These are phyloP conservation scores for Micractinium sp. DNA, from an alignment of 139 green algal genomes.

Conservation along the genomic window DNA sequence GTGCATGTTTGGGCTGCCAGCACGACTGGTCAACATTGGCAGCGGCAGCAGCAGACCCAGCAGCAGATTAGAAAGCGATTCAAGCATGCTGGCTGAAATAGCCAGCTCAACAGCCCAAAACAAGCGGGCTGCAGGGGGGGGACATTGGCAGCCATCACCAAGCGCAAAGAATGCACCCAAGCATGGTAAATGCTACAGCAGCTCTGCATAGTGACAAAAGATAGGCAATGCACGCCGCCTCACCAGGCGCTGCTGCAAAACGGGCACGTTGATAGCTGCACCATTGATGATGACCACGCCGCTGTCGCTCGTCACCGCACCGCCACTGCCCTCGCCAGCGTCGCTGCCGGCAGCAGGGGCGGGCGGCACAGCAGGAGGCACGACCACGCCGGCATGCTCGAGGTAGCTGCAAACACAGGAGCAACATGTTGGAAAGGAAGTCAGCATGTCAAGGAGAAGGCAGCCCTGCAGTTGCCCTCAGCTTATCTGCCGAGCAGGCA, in stretches of 20 bases:
- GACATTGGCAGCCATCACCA: neutral
- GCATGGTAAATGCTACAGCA: neutral
- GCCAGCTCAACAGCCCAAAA: too few relatives aligned
- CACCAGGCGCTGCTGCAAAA: slow-evolving; percentile 23
- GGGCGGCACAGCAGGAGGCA: slow-evolving; percentile 5
- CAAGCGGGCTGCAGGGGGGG: too few relatives aligned
- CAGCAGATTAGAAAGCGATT: too few relatives aligned
- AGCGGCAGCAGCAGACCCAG: neutral
- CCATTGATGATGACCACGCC: neutral
- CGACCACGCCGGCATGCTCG: slow-evolving; percentile 14
- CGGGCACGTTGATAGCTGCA: neutral
- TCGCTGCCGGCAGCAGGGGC: neutral
- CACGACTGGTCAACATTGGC: neutral
- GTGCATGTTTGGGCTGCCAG: neutral
- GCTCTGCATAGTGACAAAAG: neutral
- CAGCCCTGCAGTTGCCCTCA: neutral
- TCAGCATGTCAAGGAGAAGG: neutral
- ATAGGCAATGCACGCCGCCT: neutral
- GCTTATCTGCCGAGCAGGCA: neutral
- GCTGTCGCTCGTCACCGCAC: neutral
- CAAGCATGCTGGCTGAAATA: neutral
- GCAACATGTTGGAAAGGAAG: neutral
- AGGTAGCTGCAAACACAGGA: slow-evolving; percentile 6
- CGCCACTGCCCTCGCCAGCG: neutral
- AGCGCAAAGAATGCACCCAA: neutral